These are phyloP conservation scores for Rhodofomes roseus DNA, from an alignment of 1,284 basidiomycete species.

Conservation along the genomic window DNA sequence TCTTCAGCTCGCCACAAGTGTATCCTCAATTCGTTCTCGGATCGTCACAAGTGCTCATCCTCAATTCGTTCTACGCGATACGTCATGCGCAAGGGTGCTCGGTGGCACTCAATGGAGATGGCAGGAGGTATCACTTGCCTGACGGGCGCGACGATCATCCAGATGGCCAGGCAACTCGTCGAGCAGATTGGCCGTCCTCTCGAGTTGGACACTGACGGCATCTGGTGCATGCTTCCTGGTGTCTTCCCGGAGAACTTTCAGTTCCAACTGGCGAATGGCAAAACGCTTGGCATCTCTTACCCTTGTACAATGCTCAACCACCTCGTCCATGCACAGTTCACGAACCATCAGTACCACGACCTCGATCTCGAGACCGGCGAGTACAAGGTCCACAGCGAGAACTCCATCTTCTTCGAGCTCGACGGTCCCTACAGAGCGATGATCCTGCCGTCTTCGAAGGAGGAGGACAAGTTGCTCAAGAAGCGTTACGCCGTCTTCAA, in stretches of 20 bases:
- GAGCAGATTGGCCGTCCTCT: constrained; percentile 97
- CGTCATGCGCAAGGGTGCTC: constrained; percentile 98
- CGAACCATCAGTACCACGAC: constrained; percentile 98
- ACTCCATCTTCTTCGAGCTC: constrained; percentile 99
- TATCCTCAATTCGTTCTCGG: constrained; percentile 99
- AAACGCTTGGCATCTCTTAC: constrained; percentile 91
- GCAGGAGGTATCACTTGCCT: constrained; percentile 99
- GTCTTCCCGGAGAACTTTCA: constrained; percentile 98
- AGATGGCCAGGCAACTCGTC: constrained; percentile 98
- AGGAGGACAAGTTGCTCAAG: constrained; percentile 98
- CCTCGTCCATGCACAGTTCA: constrained; percentile 93
- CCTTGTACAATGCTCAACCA: constrained; percentile 99
- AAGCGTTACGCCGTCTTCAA: constrained; percentile 99
- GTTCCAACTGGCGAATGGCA: constrained; percentile 88
- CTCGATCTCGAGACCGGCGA: constrained; percentile 81
- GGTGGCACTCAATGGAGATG: constrained; percentile 99
- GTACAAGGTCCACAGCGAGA: constrained; percentile 90
- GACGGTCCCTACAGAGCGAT: constrained; percentile 99
- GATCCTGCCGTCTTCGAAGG: constrained; percentile 98
- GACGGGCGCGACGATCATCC: constrained; percentile 98
- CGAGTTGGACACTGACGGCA: constrained; percentile 98
- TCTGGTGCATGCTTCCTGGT: constrained; percentile 99
- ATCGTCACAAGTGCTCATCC: too few species aligned
- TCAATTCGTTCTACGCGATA: too few species aligned
- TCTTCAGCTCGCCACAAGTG: constrained; percentile 99